Base-by-base conservation (phyloP, 805 yeast species). In the Kodamaea kakaduensis region DNA sequence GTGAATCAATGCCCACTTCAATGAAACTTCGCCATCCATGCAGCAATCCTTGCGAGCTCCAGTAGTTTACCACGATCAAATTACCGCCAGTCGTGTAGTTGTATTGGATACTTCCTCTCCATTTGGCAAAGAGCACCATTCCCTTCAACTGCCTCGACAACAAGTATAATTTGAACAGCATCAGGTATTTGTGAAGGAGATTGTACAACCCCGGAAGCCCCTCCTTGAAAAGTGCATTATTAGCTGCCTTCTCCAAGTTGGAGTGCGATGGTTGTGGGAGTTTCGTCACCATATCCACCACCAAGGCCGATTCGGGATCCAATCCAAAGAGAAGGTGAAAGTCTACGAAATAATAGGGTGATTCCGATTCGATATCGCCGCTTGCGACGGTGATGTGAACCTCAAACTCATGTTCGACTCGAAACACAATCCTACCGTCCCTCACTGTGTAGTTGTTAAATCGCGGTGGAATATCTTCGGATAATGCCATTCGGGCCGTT, bases 331-430 rank as follows among this genome's bases (percentile, higher is more conserved):
- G 61, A 37, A 88, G 73, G 37, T 76, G 70, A 57, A 88, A 82
- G 53, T 85, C 90, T 14, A 90, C 83, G 41, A 87, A 69, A 51
- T 80, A 84, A 47, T 84, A 81, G 10, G 87, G 87, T 0, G 87
- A 75, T 16, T 78, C 78, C 47, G 77, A 80, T 5, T 79, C 79
- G 8, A 66, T 56, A 25, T 50, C 28, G 34, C 65, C 69, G 23
- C 86, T 78, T 0, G 93, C 84, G n/a, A 89, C 68, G 16, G 88
- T 85, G 10, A 87, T 71, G 15, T 61, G 51, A 1, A 62, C 63
- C 52, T 79, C 78, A 51, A 84, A 87, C 32, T 81, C 81, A 36
- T 76, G 70, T 1, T 72, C 69, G 2, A 84, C 75, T 3, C 72
- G 65, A 45, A 84, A 78, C 36, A 73, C 72, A 3, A 84, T 80